Base-by-base conservation (phyloP, 495 filamentous ascomycete genomes). In the Collariella sp. region DNA sequence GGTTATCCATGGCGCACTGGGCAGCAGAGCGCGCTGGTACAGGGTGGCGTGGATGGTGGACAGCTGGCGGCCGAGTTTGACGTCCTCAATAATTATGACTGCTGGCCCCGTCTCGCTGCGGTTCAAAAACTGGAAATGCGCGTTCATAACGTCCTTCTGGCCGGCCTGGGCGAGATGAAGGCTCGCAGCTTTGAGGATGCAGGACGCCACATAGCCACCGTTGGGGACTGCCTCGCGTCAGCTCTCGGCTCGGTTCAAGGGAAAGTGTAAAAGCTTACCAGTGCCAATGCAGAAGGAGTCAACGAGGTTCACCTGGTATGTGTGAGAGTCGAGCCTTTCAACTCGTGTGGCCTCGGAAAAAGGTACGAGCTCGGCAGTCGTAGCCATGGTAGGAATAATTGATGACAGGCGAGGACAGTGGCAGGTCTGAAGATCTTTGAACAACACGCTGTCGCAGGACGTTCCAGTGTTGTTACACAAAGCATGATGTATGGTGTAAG, bases 51-150 rank as follows among this genome's bases (percentile, higher is more conserved):
- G 87, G 12, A 93, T 70, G 5, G 82, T 80, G 31, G 85, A 85
- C 7, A 85, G 79, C 46, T 84, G 79, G 1, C 79, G 70, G 36
- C 89, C 87, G 12, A 87, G 72, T 63, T 94, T 95, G 34, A 81
- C 68, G 55, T 91, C 85, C 46, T 83, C 74, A 40, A 95, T 76
- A 15, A 74, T 72, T 57, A 94, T 75, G 1, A 69, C 63, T 6
- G 82, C 85, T 0, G 80, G 77, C 5, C 87, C 88, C 3, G 68
- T 70, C 29, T 79, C 65, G 10, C 85, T 88, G 52, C 86, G 81
- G 6, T 80, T 79, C 22, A 90, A 77, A 71, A 87, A 94, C 35
- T 82, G 76, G 39, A 88, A 80, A 58, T 90, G 86, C n/a, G 87
- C 62, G 58, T 84, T 62, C 56, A 87, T 65, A 57, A 81, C 66